Base-by-base conservation (phyloP, 192 early-diverging fungal genomes). In the Coemansia asiatica region DNA sequence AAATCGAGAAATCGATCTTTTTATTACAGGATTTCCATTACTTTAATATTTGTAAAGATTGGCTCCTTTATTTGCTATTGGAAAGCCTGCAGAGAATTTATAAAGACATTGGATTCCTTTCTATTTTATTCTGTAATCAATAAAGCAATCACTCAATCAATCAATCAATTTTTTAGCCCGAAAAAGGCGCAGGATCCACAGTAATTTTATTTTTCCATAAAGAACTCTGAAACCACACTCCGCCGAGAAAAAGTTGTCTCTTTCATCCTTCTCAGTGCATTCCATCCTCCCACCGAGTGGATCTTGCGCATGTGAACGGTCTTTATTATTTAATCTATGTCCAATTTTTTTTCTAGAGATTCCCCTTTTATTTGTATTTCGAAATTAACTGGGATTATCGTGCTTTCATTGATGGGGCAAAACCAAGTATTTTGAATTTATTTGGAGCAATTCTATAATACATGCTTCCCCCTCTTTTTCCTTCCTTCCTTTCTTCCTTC, bases 11-110 rank as follows among this genome's bases (percentile, higher is more conserved):
- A 56, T 56, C 54, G 54, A 56, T 56, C 54, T 31, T 58, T 27
- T 58, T 38, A 58, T 58, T 58, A 40, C 56, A 38, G 29, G 56
- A 58, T 58, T 58, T 28, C 33, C 56, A 58, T 58, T 58, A 58
- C 56, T 35, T 22, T 36, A 35, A 28, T 58, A 40, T 15, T 15
- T 44, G 2, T 44, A 44, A n/a, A n/a, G 40, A 44, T 44, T 8
- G 40, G 2, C 40, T 18, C 40, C 27, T 29, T 28, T 31, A 56
- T 56, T 56, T 56, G n/a, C 29, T 56, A 56, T 56, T 56, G 54
- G 27, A 9, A 22, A 22, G 23, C 13, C 28, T 31, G 54, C 54
- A 1, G 26, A 16, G 22, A 56, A 31, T 29, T 56, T 56, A 18
- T 16, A 26, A 29, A 56, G 22, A 7, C 6, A 16, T 27, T 31